Evolutionary conservation across 148 eudicot species (phyloP).

Genomic region (Rhododendron kiyosumense): DNA sequence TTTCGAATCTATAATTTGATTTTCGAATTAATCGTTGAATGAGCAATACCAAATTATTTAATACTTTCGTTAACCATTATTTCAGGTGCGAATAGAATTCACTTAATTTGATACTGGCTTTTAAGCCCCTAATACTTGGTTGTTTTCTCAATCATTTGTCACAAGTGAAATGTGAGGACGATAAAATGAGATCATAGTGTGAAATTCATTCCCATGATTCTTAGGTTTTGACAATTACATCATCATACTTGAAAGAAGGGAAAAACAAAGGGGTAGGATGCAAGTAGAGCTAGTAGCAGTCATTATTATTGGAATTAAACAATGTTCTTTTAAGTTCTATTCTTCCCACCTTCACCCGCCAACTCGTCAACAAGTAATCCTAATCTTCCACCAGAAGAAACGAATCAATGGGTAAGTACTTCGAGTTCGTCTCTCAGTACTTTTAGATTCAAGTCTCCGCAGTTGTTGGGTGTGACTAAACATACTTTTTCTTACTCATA

Average conservation of each 20-base stretch:
- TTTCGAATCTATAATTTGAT: neutral
- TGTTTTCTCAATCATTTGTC: neutral
- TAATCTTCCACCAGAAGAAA: neutral
- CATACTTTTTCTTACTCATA: neutral
- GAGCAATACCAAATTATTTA: neutral
- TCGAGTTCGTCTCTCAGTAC: neutral
- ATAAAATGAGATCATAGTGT: neutral
- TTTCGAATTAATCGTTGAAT: neutral
- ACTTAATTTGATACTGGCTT: neutral
- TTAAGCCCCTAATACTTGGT: neutral
- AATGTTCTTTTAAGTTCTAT: conserved; percentile 7
- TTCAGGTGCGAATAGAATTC: neutral
- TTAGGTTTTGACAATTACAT: neutral
- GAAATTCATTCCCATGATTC: neutral
- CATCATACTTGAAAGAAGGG: neutral
- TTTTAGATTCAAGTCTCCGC: neutral
- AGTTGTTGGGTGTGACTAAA: neutral
- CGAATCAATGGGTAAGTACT: neutral
- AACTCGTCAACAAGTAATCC: neutral
- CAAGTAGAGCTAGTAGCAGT: neutral
- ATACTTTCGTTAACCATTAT: neutral
- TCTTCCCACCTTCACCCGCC: neutral
- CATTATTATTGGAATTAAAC: neutral
- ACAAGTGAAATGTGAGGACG: neutral
- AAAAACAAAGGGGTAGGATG: neutral